Conservation (phyloP, 139 green algal genomes). For the Mesostigma viride region DNA sequence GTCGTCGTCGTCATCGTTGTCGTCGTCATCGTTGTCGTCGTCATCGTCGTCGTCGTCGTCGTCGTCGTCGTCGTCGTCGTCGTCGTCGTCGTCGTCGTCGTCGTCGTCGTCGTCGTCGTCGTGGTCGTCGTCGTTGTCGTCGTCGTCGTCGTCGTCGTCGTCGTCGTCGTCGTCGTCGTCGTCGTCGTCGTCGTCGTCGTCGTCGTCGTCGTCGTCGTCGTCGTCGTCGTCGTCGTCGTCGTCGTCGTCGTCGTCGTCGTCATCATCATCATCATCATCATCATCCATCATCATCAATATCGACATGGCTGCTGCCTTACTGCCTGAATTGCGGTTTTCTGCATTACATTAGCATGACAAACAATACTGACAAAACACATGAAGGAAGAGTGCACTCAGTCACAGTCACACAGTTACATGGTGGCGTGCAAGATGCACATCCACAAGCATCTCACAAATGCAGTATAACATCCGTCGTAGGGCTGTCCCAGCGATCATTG, state of each 20-base stretch:
- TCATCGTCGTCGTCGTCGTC: background rate
- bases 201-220: background rate
- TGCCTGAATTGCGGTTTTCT: no score
- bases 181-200: background rate
- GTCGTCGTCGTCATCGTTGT: background rate
- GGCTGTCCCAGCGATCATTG: no score
- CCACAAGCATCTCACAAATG: no score
- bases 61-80: background rate
- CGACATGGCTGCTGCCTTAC: no score
- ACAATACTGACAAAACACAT: no score
- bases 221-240: background rate
- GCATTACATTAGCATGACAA: background rate
- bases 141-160: background rate
- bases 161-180: background rate
- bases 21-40: background rate
- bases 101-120: background rate
- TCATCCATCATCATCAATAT: no score
- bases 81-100: background rate
- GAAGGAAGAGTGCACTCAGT: no score
- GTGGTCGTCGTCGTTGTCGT: background rate
- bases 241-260: background rate
- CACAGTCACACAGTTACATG: no score
- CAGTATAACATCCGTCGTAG: no score
- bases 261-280: no score
- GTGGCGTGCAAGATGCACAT: no score